Evolutionary conservation across 495 filamentous ascomycete genomes (phyloP), one percentile per base, ranked within the genome.

Genomic region (Penicillium arizonense): DNA sequence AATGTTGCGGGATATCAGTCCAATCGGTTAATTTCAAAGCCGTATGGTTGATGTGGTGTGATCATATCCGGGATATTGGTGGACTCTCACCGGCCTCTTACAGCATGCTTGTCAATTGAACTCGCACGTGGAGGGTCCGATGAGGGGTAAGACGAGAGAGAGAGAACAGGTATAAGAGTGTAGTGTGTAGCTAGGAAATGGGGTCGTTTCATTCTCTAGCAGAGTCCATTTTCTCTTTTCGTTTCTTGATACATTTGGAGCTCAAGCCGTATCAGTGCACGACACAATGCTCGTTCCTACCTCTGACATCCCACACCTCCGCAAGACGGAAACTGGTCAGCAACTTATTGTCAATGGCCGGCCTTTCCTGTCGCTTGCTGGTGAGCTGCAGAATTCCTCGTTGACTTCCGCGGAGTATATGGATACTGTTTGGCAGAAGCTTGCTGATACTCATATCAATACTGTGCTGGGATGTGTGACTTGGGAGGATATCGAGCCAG

Each of bases 381-480:
- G 50, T 2, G 71, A 81, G 63, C 63, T 81, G 34, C 77, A 81
- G 44, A 79, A 78, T 57, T 81, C 76, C 1, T 73, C 73, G 30
- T 61, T 81, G 49, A 76, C 63, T 12, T 77, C 69, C 5, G 65
- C 72, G 7, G 59, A 65, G 32, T 78, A 69, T 49, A 79, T 79
- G 76, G 37, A 67, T 10, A 58, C 62, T 2, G 58, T 68, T 3
- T 81, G 76, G 75, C 67, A 62, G 46, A 74, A 76, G 44, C 41
- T 79, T 32, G 66, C 63, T 2, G 65, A 63, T 32, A 68, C 63
- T 4, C 65, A 73, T 30, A 58, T 77, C 58, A 81, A 81, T 55
- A 81, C 76, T 7, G 63, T 79, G 12, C 67, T 81, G n/a, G 77
- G 76, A 12, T 72, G 65, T 55, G 77, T 81, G 5, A 71, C 71